A percentile compares a stretch with the other conserved stretches of the same genome.
Conservation (phyloP, 129 eudicot species). For the Ambrosia artemisiifolia region DNA sequence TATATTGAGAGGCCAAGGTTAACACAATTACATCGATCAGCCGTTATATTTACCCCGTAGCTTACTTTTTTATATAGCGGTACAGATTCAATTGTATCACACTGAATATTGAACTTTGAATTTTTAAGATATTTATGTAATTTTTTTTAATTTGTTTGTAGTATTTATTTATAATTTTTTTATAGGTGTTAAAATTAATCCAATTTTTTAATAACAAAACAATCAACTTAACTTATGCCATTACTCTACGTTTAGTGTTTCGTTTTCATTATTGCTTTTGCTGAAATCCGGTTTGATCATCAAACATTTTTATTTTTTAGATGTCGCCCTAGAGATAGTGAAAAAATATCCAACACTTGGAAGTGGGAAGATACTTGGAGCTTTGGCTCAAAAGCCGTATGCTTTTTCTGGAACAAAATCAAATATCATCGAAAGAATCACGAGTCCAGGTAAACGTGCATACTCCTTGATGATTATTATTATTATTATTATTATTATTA, state of each 20-base stretch:
- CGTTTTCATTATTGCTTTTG: background rate
- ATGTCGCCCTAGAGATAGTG: constrained; percentile 29
- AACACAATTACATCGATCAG: too few relatives aligned
- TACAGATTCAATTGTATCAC: too few relatives aligned
- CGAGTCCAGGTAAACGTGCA: background rate
- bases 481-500: too few relatives aligned
- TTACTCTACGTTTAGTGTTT: background rate
- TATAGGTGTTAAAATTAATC: too few relatives aligned
- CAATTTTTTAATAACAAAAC: too few relatives aligned
- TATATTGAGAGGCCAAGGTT: background rate
- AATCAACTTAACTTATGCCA: too few relatives aligned
- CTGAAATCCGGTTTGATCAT: background rate
- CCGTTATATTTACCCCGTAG: too few relatives aligned
- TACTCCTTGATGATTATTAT: background rate
- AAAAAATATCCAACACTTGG: constrained; percentile 11
- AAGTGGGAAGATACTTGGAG: constrained; percentile 13
- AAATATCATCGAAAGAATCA: background rate
- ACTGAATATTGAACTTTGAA: too few relatives aligned
- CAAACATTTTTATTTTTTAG: background rate
- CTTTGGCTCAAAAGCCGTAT: constrained; percentile 15
- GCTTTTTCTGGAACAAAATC: background rate
- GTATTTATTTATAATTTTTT: too few relatives aligned
- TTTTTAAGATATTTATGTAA: too few relatives aligned
- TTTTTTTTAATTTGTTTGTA: too few relatives aligned
- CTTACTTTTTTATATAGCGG: too few relatives aligned